Base-by-base conservation (phyloP, 2,329 filamentous ascomycete genomes). In the Aspergillus chevalieri region DNA sequence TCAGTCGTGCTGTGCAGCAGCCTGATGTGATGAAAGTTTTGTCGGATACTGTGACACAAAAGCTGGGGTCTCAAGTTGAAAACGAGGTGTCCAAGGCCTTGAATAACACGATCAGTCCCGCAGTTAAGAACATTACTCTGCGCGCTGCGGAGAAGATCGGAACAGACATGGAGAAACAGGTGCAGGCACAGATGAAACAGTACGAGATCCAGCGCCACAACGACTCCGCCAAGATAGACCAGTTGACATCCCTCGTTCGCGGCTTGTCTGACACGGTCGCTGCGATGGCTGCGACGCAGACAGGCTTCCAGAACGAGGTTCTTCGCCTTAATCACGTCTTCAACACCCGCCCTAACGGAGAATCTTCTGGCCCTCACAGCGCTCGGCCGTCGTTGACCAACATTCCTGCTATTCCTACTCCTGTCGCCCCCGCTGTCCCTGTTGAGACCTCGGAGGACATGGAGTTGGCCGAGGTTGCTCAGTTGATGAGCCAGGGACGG, bases 21-120 rank as follows among this genome's bases (percentile, higher is more conserved):
- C 83, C 84, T 9, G 85, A 91, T 44, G 76, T 93, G 36, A 74
- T 89, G 54, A 85, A 85, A 60, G 73, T 79, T 6, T 81, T 96
- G 48, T 80, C 85, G 3, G 88, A 94, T 47, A 80, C 83, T 46
- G 79, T 95, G 30, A 77, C 83, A 2, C 80, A 81, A 56, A 82
- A 80, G 44, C 78, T 95, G 26, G 74, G 81, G 4, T 72, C 80
- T 41, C 82, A 81, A 48, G 76, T 95, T 24, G 86, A 95, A 61
- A 77, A 81, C 48, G 84, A 87, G 49, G 76, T 94, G 44, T 70
- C 79, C 12, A 75, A 77, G 33, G 74, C 80, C 8, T 68, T 92
- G 34, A 77, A 82, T 39, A 78, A 78, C 52, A 79, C 79, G 26
- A 76, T 93, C n/a, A 74, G 81, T 2, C 85, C 87, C 1, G 75